Conservation (phyloP, 768 basidiomycete species). For the Trametes coccinea region DNA sequence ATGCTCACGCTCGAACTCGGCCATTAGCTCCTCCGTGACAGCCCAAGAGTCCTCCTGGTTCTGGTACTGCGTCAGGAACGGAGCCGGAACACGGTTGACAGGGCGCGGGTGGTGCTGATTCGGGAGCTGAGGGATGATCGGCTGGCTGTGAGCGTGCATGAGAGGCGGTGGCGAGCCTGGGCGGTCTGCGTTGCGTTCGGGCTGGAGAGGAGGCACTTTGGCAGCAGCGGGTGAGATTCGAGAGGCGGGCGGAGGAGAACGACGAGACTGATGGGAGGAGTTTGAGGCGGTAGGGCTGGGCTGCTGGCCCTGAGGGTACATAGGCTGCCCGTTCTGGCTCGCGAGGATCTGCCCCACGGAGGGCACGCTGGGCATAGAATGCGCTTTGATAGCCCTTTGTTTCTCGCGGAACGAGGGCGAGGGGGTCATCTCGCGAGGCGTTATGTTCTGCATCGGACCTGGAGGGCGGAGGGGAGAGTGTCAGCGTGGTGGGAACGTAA, state of each 20-base stretch:
- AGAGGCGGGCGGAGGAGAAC: slow-evolving; percentile 35
- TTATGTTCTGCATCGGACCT: slow-evolving; percentile 36
- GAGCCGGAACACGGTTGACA: slow-evolving; percentile 54
- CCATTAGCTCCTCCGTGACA: slow-evolving; percentile 68
- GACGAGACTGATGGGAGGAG: slow-evolving; percentile 36
- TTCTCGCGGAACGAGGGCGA: slow-evolving; percentile 44
- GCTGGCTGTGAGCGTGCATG: slow-evolving; percentile 34
- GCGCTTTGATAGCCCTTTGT: slow-evolving; percentile 56
- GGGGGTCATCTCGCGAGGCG: slow-evolving; percentile 44
- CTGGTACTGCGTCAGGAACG: slow-evolving; percentile 58
- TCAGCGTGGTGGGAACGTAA: slow-evolving; percentile 22
- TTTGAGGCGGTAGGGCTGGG: slow-evolving; percentile 37
- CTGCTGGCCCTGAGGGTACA: slow-evolving; percentile 33
- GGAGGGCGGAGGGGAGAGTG: slow-evolving; percentile 18
- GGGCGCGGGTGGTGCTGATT: slow-evolving; percentile 63
- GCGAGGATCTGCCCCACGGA: slow-evolving; percentile 54
- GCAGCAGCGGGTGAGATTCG: slow-evolving; percentile 35
- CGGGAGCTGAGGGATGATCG: slow-evolving; percentile 32
- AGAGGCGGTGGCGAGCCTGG: slow-evolving; percentile 49
- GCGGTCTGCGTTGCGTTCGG: slow-evolving; percentile 37
- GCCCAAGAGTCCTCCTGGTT: slow-evolving; percentile 59
- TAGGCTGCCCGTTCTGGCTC: slow-evolving; percentile 40
- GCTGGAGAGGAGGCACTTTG: slow-evolving; percentile 32
- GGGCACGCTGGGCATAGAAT: slow-evolving; percentile 65
- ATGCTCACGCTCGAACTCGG: slow-evolving; percentile 73